Conservation (phyloP, 1,284 basidiomycete genomes). For the Sporisorium graminicola region DNA sequence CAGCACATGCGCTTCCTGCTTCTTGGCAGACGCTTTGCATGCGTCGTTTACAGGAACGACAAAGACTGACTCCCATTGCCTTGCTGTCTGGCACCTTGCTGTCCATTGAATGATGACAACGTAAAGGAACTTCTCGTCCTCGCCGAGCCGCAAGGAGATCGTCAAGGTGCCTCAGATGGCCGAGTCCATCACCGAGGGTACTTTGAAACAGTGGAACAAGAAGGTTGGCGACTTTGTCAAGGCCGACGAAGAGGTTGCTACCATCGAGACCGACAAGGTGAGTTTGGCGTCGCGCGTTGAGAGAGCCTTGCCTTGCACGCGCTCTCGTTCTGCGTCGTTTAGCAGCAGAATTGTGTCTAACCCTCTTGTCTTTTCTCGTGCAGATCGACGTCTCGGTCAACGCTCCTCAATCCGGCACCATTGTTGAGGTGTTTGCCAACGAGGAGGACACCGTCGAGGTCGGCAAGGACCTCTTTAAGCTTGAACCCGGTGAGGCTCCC, state of each 20-base stretch:
- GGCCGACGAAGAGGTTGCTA: constrained; percentile 94
- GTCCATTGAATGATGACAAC: not conserved
- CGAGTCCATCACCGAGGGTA: constrained; percentile 98
- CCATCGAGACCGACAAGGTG: constrained; percentile 99
- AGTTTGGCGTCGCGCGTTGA: constrained; percentile 19
- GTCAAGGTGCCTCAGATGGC: constrained; percentile 99
- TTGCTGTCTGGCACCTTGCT: not conserved
- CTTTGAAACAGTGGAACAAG: constrained; percentile 94
- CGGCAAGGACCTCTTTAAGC: constrained; percentile 92
- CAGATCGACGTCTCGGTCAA: constrained; percentile 98
- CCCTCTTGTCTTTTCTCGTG: not conserved
- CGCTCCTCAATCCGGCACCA: constrained; percentile 87
- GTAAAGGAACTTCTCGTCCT: constrained; percentile 48
- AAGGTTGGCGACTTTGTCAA: constrained; percentile 91
- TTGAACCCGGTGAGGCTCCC: constrained; percentile 80
- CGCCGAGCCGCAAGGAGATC: constrained; percentile 73
- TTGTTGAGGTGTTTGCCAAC: constrained; percentile 85
- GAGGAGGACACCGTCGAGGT: constrained; percentile 96
- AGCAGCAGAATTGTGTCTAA: not conserved
- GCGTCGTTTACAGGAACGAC: not conserved
- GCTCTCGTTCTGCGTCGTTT: no score
- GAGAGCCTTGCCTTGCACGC: not conserved
- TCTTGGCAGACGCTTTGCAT: not conserved
- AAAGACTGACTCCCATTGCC: not conserved
- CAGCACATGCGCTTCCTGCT: not conserved